Conservation (phyloP, 1,284 basidiomycete genomes). For the Sphaerobolus stellatus region DNA sequence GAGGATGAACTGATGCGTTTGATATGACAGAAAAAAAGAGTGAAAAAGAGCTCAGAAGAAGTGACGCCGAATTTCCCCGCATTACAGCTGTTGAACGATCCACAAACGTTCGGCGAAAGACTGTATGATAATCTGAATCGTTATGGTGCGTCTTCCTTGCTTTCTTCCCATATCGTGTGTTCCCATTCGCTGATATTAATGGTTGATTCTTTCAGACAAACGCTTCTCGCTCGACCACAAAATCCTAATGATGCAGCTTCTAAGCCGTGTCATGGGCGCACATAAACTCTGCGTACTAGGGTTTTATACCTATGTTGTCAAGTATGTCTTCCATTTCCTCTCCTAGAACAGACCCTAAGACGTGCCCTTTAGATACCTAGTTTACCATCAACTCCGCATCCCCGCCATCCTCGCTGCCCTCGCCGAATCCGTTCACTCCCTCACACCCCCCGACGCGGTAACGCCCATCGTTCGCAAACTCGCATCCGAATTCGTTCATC, state of each 20-base stretch:
- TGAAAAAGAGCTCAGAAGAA: slow-evolving; percentile 45
- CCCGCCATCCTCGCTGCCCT: slow-evolving; percentile 94
- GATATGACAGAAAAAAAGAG: too few species aligned
- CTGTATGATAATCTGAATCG: slow-evolving; percentile 85
- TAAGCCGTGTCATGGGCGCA: slow-evolving; percentile 91
- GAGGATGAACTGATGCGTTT: too few species aligned
- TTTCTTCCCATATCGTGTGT: background rate
- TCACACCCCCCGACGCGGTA: slow-evolving; percentile 92
- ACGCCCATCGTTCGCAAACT: slow-evolving; percentile 90
- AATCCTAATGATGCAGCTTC: slow-evolving; percentile 94
- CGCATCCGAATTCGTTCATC: slow-evolving; percentile 95
- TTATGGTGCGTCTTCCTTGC: slow-evolving; percentile 42
- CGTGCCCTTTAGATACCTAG: slow-evolving; percentile 67
- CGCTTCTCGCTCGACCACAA: slow-evolving; percentile 95
- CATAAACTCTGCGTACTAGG: slow-evolving; percentile 93
- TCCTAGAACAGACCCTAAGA: background rate
- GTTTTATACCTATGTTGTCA: slow-evolving; percentile 97
- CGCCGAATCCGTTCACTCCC: slow-evolving; percentile 93
- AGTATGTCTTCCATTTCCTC: slow-evolving; percentile 28
- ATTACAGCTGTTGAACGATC: slow-evolving; percentile 91
- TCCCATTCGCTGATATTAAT: background rate
- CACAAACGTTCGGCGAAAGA: slow-evolving; percentile 94
- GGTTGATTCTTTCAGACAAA: slow-evolving; percentile 61
- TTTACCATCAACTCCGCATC: slow-evolving; percentile 90
- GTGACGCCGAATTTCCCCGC: slow-evolving; percentile 84